Evolutionary conservation across 306 rosid species (phyloP), one percentile per base, ranked within the genome.

Genomic region (Senna tora): DNA sequence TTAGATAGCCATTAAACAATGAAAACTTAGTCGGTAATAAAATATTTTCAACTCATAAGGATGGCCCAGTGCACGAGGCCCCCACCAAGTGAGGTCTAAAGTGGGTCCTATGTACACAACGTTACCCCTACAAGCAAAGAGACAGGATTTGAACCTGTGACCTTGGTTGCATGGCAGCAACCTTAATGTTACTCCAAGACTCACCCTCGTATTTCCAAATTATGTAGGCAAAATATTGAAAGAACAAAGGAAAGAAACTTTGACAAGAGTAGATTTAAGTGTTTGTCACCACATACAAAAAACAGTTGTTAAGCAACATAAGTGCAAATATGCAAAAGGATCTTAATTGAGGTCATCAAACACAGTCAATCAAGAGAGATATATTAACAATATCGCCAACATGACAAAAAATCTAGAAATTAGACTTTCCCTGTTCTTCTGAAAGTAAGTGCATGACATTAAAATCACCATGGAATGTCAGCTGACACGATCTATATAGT

Each of bases 361-460:
- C 69, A 76, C n/a, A 9, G 46, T 36, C 45, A 60, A 55, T 65
- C 58, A 28, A 25, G n/a, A 43, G 47, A 75, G 38, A 9, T 43
- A 43, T 17, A 16, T 65, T 19, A 17, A 43, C 45, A 55, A 34
- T 13, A 54, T 9, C 59, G 19, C 13, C 51, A 65, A 9, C 15
- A 30, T 39, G 21, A 55, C 17, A 11, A 17, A 65, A 75, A 32
- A 65, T 55, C 58, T 13, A 20, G 41, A 52, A 4, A 36, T 36
- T 36, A 4, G 39, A 7, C 8, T 43, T 43, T 2, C 12, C 15
- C 49, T 43, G 49, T 43, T 12, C 3, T 43, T 43, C 49, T 43
- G 0, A 43, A n/a, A 43, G 30, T 1, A 25, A 25, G 30, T 25
- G 30, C 30, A 25, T 25, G 30, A 3, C 30, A 25, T 1, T 1